Conservation (phyloP, 306 rosid species). For the Rubus idaeus region DNA sequence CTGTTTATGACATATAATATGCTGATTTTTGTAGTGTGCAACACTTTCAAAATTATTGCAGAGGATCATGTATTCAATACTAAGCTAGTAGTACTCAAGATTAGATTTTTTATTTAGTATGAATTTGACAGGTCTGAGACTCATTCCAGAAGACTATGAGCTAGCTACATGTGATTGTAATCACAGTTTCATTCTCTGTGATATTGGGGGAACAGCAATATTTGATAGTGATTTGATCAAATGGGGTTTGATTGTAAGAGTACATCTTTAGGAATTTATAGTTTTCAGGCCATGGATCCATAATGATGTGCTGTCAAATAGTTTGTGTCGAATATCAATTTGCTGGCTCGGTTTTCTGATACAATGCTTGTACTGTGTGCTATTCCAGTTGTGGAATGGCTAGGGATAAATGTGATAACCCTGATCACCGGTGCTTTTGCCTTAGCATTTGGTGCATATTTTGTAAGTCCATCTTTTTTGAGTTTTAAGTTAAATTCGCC, state of each 20-base stretch:
- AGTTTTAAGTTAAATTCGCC: conserved; percentile 6
- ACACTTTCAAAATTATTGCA: neutral
- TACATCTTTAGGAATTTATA: neutral
- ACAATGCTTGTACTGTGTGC: conserved; percentile 13
- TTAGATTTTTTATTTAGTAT: no score
- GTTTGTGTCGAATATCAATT: neutral
- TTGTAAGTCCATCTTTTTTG: conserved; percentile 53
- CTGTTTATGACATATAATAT: neutral
- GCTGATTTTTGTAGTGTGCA: neutral
- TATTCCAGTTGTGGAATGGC: conserved; percentile 68
- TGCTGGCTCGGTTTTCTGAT: conserved; percentile 9
- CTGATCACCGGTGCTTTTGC: conserved; percentile 39
- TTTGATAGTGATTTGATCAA: no score
- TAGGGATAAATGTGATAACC: conserved; percentile 54
- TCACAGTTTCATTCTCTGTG: neutral
- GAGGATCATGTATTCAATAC: neutral
- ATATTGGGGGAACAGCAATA: neutral
- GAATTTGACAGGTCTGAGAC: neutral
- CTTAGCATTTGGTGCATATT: conserved; percentile 61
- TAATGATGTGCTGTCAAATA: neutral
- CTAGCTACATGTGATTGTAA: neutral
- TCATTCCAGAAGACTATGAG: neutral
- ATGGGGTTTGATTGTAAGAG: neutral
- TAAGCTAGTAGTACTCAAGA: neutral
- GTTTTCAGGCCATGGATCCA: neutral